These are phyloP conservation scores for Phaffomyces antillensis DNA, from an alignment of 805 yeast species.

Conservation along the genomic window DNA sequence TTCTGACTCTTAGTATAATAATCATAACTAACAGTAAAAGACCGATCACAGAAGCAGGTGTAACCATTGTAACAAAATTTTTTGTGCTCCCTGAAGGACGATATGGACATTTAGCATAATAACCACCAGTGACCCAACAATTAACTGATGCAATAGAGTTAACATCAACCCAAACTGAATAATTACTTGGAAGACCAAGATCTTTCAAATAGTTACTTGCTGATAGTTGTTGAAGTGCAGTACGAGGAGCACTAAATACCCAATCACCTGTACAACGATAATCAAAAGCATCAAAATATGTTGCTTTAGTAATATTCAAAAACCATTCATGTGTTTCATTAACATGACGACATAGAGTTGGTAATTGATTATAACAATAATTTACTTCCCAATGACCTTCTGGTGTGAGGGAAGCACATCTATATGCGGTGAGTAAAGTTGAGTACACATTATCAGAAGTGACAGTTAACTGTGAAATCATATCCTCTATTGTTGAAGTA, in stretches of 20 bases:
- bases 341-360: constrained; percentile 48
- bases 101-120: constrained; percentile 74
- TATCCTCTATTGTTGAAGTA: not conserved
- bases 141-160: constrained; percentile 66
- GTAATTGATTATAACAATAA: constrained; percentile 52
- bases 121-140: constrained; percentile 87
- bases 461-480: not conserved
- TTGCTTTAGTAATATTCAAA: constrained; percentile 25
- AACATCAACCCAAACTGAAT: constrained; percentile 68
- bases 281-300: constrained; percentile 37
- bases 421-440: constrained; percentile 25
- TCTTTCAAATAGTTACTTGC: constrained; percentile 17
- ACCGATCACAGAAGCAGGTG: constrained; percentile 60
- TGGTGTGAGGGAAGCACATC: constrained; percentile 35
- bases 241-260: constrained; percentile 40
- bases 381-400: constrained; percentile 53
- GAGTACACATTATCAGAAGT: not conserved
- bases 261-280: constrained; percentile 24
- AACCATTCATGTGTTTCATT: constrained; percentile 37
- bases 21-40: constrained; percentile 44
- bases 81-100: constrained; percentile 44
- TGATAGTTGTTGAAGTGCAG: constrained; percentile 38
- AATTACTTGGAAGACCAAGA: constrained; percentile 16
- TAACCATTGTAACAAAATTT: constrained; percentile 54
- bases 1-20: constrained; percentile 46